A percentile compares a stretch with the other conserved stretches of the same genome.
Evolutionary conservation across 225 moss, liverwort and hornwort species (phyloP).

Genomic region (Ulota crispa): DNA sequence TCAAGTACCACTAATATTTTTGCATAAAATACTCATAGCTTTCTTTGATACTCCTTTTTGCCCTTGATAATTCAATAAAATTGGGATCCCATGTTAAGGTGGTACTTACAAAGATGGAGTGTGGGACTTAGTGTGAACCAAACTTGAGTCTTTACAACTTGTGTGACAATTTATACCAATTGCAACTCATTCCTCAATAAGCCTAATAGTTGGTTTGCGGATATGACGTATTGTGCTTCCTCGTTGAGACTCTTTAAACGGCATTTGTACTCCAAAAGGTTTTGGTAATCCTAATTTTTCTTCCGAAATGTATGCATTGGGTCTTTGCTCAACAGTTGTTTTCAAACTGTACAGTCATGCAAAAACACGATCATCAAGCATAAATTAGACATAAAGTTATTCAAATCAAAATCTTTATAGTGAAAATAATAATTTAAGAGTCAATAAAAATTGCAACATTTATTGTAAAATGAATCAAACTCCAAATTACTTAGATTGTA

Average conservation of each 20-base stretch:
- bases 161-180: not conserved
- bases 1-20: no score
- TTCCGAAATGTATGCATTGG: slow-evolving; percentile 76
- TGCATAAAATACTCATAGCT: no score
- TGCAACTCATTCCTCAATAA: slow-evolving; percentile 33
- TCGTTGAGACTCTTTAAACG: slow-evolving; percentile 59
- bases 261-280: slow-evolving; percentile 70
- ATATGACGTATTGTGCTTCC: slow-evolving; percentile 59
- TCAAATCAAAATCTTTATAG: no score
- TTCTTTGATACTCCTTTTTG: no score
- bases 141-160: not conserved
- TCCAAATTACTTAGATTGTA: no score
- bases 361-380: not conserved
- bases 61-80: no score
- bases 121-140: no score
- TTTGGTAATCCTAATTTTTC: slow-evolving; percentile 72
- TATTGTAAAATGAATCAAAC: no score
- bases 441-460: not conserved
- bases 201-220: slow-evolving; percentile 42
- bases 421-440: no score
- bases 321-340: slow-evolving; percentile 60
- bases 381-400: no score
- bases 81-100: no score
- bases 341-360: slow-evolving; percentile 1
- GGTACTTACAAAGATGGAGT: no score